These are phyloP conservation scores for Metschnikowia hibisci DNA, from an alignment of 805 yeast genomes.

Conservation along the genomic window DNA sequence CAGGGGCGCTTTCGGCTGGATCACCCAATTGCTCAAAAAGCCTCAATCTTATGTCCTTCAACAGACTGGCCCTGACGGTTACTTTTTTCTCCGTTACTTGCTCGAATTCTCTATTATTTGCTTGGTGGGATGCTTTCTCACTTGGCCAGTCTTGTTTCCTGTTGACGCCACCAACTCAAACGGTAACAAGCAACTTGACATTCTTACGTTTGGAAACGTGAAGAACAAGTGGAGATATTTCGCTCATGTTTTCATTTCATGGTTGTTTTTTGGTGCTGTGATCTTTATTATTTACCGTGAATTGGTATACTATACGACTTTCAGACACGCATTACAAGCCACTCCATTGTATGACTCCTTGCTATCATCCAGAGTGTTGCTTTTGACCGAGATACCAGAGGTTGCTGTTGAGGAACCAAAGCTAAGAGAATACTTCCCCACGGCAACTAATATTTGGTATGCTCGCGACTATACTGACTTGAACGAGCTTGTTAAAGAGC, in stretches of 20 bases:
- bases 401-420: conserved; percentile 44
- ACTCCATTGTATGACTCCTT: conserved; percentile 70
- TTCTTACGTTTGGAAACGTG: conserved; percentile 61
- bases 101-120: conserved; percentile 52
- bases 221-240: conserved; percentile 58
- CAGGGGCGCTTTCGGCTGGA: conserved; percentile 52
- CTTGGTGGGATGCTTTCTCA: conserved; percentile 47
- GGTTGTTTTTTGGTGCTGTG: conserved; percentile 67
- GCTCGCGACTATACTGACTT: conserved; percentile 62
- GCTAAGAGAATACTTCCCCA: conserved; percentile 59
- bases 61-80: conserved; percentile 73
- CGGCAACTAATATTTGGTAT: conserved; percentile 54
- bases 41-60: conserved; percentile 64
- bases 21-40: conserved; percentile 44
- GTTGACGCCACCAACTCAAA: conserved; percentile 71
- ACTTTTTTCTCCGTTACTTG: conserved; percentile 65
- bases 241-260: conserved; percentile 73
- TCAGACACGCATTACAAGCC: conserved; percentile 70
- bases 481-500: conserved; percentile 53
- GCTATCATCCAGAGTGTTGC: conserved; percentile 65
- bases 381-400: conserved; percentile 65
- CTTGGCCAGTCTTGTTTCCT: conserved; percentile 70
- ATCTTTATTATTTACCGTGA: conserved; percentile 70
- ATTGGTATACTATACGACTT: conserved; percentile 62
- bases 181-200: conserved; percentile 53